Conservation (phyloP, 1,139 yeast genomes). For the Groenewaldozyma auringiensis region DNA sequence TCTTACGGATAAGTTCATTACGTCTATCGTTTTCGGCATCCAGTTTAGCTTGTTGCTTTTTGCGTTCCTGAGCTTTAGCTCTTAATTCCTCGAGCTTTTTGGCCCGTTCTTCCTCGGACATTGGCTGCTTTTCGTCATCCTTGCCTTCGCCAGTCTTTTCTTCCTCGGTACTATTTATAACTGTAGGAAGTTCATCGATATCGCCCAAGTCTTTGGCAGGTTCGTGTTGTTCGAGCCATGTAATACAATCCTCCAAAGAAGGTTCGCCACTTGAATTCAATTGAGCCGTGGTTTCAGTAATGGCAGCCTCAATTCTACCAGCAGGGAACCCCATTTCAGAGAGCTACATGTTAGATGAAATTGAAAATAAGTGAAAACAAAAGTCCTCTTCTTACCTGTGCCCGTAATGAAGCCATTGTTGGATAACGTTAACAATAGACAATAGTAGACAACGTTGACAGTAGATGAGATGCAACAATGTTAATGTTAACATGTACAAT, state of each 20-base stretch:
- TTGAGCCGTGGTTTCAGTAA: conserved; percentile 21
- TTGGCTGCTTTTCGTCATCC: conserved; percentile 10
- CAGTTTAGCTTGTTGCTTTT: conserved; percentile 27
- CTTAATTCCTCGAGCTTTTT: conserved; percentile 27
- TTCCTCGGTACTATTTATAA: conserved; percentile 6
- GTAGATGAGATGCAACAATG: too few species aligned
- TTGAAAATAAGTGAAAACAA: background rate
- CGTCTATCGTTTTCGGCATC: conserved; percentile 25
- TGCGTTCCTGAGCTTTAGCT: conserved; percentile 25
- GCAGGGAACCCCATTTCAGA: conserved; percentile 32
- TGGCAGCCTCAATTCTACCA: conserved; percentile 28
- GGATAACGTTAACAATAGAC: too few species aligned
- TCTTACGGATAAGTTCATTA: conserved; percentile 29
- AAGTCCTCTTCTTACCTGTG: conserved; percentile 11
- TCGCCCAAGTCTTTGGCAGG: conserved; percentile 6
- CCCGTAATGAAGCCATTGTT: conserved; percentile 2
- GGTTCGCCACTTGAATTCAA: conserved; percentile 2
- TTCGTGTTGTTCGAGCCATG: conserved; percentile 28
- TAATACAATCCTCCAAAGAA: conserved; percentile 27
- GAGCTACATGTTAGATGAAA: conserved; percentile 13
- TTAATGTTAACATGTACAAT: too few species aligned
- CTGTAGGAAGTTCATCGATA: conserved; percentile 3
- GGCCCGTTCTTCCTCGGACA: conserved; percentile 27
- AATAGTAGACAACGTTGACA: too few species aligned
- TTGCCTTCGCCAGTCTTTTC: conserved; percentile 3